Conservation (phyloP, 441 rosid genomes). For the Populus hybrid region DNA sequence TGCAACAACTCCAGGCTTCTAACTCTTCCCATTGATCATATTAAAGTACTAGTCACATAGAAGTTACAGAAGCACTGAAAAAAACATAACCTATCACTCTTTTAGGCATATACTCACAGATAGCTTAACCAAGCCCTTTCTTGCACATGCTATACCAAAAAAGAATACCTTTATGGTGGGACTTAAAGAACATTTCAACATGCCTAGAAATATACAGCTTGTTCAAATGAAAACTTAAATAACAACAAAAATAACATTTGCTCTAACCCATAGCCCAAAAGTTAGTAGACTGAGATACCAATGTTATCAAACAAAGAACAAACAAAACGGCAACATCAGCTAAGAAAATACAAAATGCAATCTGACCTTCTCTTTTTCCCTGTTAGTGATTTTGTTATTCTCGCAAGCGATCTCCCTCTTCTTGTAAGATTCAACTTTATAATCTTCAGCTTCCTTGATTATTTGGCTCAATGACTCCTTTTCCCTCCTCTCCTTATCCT, state of each 20-base stretch:
- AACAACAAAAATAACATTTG: not conserved
- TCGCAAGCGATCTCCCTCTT: constrained; percentile 55
- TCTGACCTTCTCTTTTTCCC: constrained; percentile 74
- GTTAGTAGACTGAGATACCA: not conserved
- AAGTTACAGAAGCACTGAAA: not conserved
- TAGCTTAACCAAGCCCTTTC: not conserved
- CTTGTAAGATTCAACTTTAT: constrained; percentile 55
- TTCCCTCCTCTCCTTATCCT: constrained; percentile 79
- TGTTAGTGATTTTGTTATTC: constrained; percentile 54
- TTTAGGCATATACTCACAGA: not conserved
- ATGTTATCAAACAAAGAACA: not conserved
- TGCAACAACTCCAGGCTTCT: not conserved
- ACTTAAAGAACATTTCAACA: not conserved
- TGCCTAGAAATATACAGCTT: not conserved
- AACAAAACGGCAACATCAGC: not conserved
- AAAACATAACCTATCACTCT: not conserved
- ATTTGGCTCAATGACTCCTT: constrained; percentile 54
- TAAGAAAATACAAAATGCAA: not conserved
- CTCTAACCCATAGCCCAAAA: not conserved
- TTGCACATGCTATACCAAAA: not conserved
- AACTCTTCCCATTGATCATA: not conserved
- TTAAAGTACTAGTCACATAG: not conserved
- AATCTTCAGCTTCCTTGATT: constrained; percentile 60
- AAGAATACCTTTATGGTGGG: not conserved
- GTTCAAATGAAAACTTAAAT: not conserved